These are phyloP conservation scores for Poa annua DNA, from an alignment of 176 grass and related monocot genomes.

Conservation along the genomic window DNA sequence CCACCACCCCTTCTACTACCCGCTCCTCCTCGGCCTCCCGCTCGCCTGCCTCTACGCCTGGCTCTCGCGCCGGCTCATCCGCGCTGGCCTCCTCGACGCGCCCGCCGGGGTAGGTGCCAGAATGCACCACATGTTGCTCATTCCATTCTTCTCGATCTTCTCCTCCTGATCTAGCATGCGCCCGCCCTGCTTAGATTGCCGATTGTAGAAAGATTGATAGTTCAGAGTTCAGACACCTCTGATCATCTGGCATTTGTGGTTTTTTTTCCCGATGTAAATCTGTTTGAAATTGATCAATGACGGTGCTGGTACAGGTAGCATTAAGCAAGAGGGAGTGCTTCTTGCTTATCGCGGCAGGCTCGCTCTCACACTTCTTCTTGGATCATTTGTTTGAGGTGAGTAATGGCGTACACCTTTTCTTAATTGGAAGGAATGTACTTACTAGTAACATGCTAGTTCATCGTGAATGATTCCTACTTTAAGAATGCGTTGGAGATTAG, in stretches of 20 bases:
- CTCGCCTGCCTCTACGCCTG: constrained; percentile 73
- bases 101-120: constrained; percentile 48
- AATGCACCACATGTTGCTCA: neutral
- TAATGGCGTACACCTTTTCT: neutral
- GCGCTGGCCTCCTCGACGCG: constrained; percentile 56
- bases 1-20: constrained; percentile 90
- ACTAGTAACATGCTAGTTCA: neutral
- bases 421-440: neutral
- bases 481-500: neutral
- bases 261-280: neutral
- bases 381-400: constrained; percentile 94
- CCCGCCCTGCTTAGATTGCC: too few relatives aligned
- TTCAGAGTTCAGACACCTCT: neutral
- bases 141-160: too few relatives aligned
- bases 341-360: constrained; percentile 78
- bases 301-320: constrained; percentile 52
- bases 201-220: neutral
- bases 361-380: constrained; percentile 95
- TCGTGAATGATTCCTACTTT: constrained; percentile 2
- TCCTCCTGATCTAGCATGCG: too few relatives aligned
- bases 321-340: constrained; percentile 73
- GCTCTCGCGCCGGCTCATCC: constrained; percentile 53
- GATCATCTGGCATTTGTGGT: constrained; percentile 15
- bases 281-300: constrained; percentile 41
- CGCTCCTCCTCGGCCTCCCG: constrained; percentile 75